These are phyloP conservation scores for Rubroboletus pulcherrimus DNA, from an alignment of 768 basidiomycete species.

Conservation along the genomic window DNA sequence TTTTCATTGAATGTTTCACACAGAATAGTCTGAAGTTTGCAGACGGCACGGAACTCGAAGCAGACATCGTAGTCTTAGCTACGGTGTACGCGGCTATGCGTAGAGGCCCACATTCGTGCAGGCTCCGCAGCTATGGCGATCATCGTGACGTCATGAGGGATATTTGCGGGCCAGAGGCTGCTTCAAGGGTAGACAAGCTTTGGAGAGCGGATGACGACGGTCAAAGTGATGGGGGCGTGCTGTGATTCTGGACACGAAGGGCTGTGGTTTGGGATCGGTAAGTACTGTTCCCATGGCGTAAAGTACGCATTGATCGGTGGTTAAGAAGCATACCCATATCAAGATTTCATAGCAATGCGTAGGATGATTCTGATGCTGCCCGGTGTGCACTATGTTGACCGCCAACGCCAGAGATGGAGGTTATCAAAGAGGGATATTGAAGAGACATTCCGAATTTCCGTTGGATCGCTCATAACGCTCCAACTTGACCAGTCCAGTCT, in stretches of 20 bases:
- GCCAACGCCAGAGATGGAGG: background rate
- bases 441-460: slow-evolving; percentile 1
- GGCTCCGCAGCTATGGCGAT: slow-evolving; percentile 39
- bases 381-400: background rate
- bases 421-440: background rate
- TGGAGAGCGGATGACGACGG: slow-evolving; percentile 62
- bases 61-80: slow-evolving; percentile 24
- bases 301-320: background rate
- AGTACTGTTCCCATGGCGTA: background rate
- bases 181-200: slow-evolving; percentile 41
- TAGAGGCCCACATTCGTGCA: background rate
- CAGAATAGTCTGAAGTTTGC: slow-evolving; percentile 15
- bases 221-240: slow-evolving; percentile 44
- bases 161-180: slow-evolving; percentile 45
- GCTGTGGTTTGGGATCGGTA: slow-evolving; percentile 12
- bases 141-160: slow-evolving; percentile 33
- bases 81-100: background rate
- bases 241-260: slow-evolving; percentile 29
- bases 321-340: slow-evolving; percentile 6
- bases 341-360: slow-evolving; percentile 5
- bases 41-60: slow-evolving; percentile 22
- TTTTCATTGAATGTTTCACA: slow-evolving; percentile 22
- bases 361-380: background rate
- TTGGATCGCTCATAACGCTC: background rate
- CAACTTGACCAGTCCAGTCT: background rate